These are phyloP conservation scores for Persicaria tinctoria DNA, from an alignment of 148 eudicot species.

Conservation along the genomic window DNA sequence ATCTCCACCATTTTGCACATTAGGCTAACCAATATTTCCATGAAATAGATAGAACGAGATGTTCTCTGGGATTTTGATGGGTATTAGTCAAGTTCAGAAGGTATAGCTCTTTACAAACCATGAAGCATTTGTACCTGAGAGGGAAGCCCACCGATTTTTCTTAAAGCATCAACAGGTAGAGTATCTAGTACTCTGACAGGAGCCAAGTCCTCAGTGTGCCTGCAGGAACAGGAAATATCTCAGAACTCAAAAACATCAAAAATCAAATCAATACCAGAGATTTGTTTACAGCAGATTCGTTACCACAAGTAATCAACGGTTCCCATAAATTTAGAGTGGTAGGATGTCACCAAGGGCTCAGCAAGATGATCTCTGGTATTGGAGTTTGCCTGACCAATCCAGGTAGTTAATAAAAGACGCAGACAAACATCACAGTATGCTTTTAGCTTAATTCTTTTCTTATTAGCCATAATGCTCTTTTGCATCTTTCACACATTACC, in stretches of 20 bases:
- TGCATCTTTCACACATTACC: background rate
- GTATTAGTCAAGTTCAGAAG: background rate
- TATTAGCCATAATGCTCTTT: no score
- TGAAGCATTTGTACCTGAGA: slow-evolving; percentile 34
- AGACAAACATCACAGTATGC: background rate
- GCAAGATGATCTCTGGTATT: slow-evolving; percentile 45
- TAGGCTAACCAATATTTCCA: no score
- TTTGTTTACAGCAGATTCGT: background rate
- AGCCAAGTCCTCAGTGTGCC: slow-evolving; percentile 53
- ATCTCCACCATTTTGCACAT: no score
- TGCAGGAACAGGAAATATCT: slow-evolving; percentile 18
- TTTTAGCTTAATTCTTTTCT: no score
- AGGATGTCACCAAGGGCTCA: slow-evolving; percentile 66
- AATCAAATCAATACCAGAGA: background rate
- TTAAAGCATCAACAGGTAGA: slow-evolving; percentile 32
- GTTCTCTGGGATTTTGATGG: background rate
- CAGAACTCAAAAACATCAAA: background rate
- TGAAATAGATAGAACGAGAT: no score
- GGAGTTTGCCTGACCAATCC: slow-evolving; percentile 37
- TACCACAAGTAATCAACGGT: slow-evolving; percentile 84
- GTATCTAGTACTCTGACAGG: slow-evolving; percentile 77
- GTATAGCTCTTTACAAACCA: background rate
- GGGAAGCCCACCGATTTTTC: slow-evolving; percentile 56
- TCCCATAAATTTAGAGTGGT: slow-evolving; percentile 57
- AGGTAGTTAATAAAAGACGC: slow-evolving; percentile 9